These are phyloP conservation scores for Citrus reticulata DNA, from an alignment of 345 rosid species.

Conservation along the genomic window DNA sequence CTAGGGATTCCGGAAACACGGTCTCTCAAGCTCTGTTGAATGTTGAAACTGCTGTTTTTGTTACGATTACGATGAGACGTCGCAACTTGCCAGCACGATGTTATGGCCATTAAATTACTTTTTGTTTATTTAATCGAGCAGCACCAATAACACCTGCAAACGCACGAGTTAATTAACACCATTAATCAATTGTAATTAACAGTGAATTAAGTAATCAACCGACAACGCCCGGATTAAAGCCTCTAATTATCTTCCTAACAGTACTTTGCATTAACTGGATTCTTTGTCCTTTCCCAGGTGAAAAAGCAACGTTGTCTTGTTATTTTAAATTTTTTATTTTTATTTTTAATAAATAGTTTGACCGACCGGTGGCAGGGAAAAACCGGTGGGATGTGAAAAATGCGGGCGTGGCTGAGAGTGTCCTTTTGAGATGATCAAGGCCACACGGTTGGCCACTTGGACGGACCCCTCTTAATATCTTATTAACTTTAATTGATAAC, in stretches of 20 bases:
- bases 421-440: constrained; percentile 24
- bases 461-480: neutral
- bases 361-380: neutral
- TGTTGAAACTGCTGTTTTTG: neutral
- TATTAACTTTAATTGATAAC: neutral
- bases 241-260: neutral
- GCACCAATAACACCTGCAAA: neutral
- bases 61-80: constrained; percentile 1
- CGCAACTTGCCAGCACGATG: neutral
- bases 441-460: constrained; percentile 59
- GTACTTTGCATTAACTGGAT: neutral
- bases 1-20: constrained; percentile 5
- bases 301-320: neutral
- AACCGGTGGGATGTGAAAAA: constrained; percentile 4
- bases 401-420: constrained; percentile 15
- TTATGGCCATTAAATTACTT: neutral
- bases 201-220: neutral
- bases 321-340: neutral
- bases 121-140: neutral
- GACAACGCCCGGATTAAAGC: neutral
- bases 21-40: neutral
- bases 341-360: neutral
- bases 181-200: neutral
- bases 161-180: neutral
- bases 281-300: constrained; percentile 2